Evolutionary conservation across 805 yeast genomes (phyloP).

Genomic region (Candida koratica): DNA sequence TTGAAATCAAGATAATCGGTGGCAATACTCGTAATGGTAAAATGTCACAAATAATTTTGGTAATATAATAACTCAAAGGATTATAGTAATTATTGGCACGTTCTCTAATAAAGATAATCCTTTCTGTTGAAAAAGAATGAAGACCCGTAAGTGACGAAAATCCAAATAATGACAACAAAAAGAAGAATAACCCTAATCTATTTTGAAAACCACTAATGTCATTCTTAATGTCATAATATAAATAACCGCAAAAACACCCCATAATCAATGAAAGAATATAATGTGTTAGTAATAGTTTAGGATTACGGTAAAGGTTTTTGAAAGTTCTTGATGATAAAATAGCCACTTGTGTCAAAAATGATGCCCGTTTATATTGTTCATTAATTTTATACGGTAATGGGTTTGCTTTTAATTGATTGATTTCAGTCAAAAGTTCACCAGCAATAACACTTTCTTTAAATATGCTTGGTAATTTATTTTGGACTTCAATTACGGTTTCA

Average conservation of each 20-base stretch:
- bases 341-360: slow-evolving; percentile 59
- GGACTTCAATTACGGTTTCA: slow-evolving; percentile 21
- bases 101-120: slow-evolving; percentile 87
- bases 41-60: slow-evolving; percentile 86
- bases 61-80: slow-evolving; percentile 78
- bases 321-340: slow-evolving; percentile 83
- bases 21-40: slow-evolving; percentile 93
- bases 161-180: slow-evolving; percentile 86
- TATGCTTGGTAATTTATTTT: slow-evolving; percentile 30
- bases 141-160: slow-evolving; percentile 90
- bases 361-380: slow-evolving; percentile 47
- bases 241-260: slow-evolving; percentile 79
- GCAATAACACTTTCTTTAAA: slow-evolving; percentile 40
- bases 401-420: slow-evolving; percentile 22
- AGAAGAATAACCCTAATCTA: slow-evolving; percentile 89
- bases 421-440: slow-evolving; percentile 38
- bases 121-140: slow-evolving; percentile 82
- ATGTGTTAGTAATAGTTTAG: slow-evolving; percentile 80
- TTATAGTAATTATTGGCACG: slow-evolving; percentile 92
- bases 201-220: slow-evolving; percentile 97
- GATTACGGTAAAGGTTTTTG: slow-evolving; percentile 89
- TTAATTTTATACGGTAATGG: slow-evolving; percentile 26
- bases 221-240: slow-evolving; percentile 77
- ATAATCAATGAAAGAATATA: slow-evolving; percentile 71
- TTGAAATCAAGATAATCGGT: slow-evolving; percentile 73